Conservation (phyloP, 345 rosid species). For the Rubroshorea leprosula region DNA sequence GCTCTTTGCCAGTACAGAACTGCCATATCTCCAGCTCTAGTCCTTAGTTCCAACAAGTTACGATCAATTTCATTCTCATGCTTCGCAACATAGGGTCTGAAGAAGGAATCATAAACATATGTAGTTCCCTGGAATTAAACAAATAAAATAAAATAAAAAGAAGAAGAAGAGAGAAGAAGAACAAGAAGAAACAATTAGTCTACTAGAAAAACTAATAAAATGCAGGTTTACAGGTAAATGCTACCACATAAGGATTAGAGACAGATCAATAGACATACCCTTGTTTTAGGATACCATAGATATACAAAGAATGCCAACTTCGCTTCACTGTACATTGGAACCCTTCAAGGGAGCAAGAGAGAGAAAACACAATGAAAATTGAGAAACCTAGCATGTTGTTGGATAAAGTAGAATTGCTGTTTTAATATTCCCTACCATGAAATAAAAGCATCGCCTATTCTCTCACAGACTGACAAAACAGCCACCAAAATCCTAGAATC, state of each 20-base stretch:
- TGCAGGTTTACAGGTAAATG: not conserved
- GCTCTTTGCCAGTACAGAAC: conserved; percentile 53
- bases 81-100: conserved; percentile 41
- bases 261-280: conserved; percentile 43
- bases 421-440: conserved; percentile 44
- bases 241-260: too few relatives aligned
- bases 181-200: not conserved
- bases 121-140: conserved; percentile 42
- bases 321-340: conserved; percentile 78
- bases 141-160: not conserved
- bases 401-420: not conserved
- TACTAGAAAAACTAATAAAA: too few relatives aligned
- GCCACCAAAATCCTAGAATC: conserved; percentile 72
- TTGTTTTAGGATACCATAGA: conserved; percentile 75
- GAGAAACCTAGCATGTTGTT: not conserved
- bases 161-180: not conserved
- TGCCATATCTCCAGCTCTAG: conserved; percentile 43
- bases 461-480: conserved; percentile 53
- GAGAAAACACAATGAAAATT: not conserved
- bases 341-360: conserved; percentile 43
- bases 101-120: conserved; percentile 49
- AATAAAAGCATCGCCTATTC: conserved; percentile 63
- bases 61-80: conserved; percentile 66
- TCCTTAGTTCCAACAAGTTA: conserved; percentile 49
- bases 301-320: conserved; percentile 71